Base-by-base conservation (phyloP, 2,329 filamentous ascomycete genomes). In the Parastagonospora avenae region DNA sequence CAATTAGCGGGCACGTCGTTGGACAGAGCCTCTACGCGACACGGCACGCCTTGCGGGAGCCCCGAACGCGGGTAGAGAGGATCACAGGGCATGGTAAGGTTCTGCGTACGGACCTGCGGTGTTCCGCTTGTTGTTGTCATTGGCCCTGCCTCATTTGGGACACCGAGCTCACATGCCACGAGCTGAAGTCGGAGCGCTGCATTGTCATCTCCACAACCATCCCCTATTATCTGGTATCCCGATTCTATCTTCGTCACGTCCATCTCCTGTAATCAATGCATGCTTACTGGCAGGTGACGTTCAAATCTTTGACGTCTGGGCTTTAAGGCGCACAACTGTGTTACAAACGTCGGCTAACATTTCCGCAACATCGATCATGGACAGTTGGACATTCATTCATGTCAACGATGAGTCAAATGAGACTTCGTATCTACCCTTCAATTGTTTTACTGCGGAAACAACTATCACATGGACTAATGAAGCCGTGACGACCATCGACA, bases 1-100 rank as follows among this genome's bases (percentile, higher is more conserved):
- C 47, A 53, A 66, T 71, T 71, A 41, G 49, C 54, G 43, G 19
- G 11, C 38, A 10, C 58, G 40, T 55, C 54, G 63, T 67, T 71
- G 66, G 68, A 58, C 54, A 50, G 56, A 54, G 36, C 37, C 55
- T 45, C 42, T 45, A 49, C 41, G 57, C 50, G 42, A 46, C 46
- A 50, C 59, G 63, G 64, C 54, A 60, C 50, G 50, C 50, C 35
- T 33, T 46, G 54, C 55, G 55, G 59, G 48, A 55, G 52, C 54
- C 42, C 45, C 54, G 54, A 57, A 39, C 46, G 41, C 59, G 54
- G 46, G 43, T 53, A 44, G n/a, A 44, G n/a, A 8, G 27, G 15
- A 60, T 51, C 54, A 51, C 49, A 52, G 62, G 52, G 40, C 14
- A n/a, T 31, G n/a, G 12, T 32, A 31, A 16, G 24, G 28, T 14